A percentile compares a stretch with the other conserved stretches of the same genome.
Conservation (phyloP, 2,329 filamentous ascomycete genomes). For the Ophiostoma ips region DNA sequence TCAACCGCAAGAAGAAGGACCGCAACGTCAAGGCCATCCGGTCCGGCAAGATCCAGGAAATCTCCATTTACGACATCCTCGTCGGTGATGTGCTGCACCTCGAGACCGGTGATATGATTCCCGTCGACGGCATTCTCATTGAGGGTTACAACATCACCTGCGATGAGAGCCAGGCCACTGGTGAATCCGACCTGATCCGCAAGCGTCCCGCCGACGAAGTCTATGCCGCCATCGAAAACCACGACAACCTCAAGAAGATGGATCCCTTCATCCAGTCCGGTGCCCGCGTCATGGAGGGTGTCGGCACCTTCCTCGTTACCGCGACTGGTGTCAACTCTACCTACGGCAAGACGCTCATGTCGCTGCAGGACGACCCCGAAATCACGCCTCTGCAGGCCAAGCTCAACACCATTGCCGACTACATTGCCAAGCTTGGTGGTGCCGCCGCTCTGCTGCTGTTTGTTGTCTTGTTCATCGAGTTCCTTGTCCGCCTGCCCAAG, state of each 20-base stretch:
- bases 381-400: slow-evolving; percentile 67
- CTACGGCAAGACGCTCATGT: slow-evolving; percentile 63
- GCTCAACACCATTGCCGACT: slow-evolving; percentile 60
- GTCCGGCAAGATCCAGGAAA: slow-evolving; percentile 54
- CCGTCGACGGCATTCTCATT: slow-evolving; percentile 60
- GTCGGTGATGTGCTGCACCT: slow-evolving; percentile 58
- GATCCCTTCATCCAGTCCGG: slow-evolving; percentile 81
- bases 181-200: slow-evolving; percentile 62
- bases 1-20: slow-evolving; percentile 70
- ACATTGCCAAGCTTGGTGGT: slow-evolving; percentile 66
- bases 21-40: slow-evolving; percentile 58
- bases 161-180: slow-evolving; percentile 67
- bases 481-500: slow-evolving; percentile 53
- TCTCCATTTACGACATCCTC: slow-evolving; percentile 55
- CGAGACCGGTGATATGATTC: slow-evolving; percentile 63
- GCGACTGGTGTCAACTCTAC: slow-evolving; percentile 61
- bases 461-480: slow-evolving; percentile 74
- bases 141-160: slow-evolving; percentile 62
- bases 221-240: slow-evolving; percentile 52
- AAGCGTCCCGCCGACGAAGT: slow-evolving; percentile 56
- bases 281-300: slow-evolving; percentile 61
- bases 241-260: slow-evolving; percentile 54
- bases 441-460: slow-evolving; percentile 68
- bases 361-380: slow-evolving; percentile 58
- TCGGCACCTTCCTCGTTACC: slow-evolving; percentile 61